Conservation (phyloP, 1,284 basidiomycete genomes). For the Naganishia sp. region DNA sequence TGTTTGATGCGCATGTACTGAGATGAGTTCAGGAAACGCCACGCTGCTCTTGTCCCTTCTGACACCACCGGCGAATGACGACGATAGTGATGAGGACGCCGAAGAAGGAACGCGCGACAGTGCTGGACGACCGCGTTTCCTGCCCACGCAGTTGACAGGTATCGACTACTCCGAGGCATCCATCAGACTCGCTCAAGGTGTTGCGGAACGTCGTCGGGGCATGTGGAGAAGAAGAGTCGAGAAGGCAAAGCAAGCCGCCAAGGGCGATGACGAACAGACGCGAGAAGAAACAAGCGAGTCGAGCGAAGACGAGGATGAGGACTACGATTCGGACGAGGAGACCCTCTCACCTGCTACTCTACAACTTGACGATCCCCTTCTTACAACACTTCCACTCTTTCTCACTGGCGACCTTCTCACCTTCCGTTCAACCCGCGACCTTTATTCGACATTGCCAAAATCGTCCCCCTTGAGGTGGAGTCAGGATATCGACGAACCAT, state of each 20-base stretch:
- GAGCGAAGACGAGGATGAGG: slow-evolving; percentile 45
- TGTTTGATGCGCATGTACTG: background rate
- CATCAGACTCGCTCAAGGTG: slow-evolving; percentile 40
- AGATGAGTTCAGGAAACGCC: slow-evolving; percentile 45
- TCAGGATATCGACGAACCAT: slow-evolving; percentile 39
- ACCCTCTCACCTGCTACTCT: slow-evolving; percentile 12
- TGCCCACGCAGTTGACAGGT: slow-evolving; percentile 43
- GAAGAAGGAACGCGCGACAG: slow-evolving; percentile 31
- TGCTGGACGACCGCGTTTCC: slow-evolving; percentile 36
- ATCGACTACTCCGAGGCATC: slow-evolving; percentile 51
- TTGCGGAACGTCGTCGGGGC: slow-evolving; percentile 37
- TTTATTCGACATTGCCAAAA: slow-evolving; percentile 10
- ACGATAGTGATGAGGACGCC: slow-evolving; percentile 2
- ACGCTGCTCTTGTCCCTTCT: slow-evolving; percentile 52
- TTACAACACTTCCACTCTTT: slow-evolving; percentile 20
- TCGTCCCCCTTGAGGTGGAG: background rate
- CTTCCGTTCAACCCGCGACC: slow-evolving; percentile 11
- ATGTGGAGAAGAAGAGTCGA: slow-evolving; percentile 11
- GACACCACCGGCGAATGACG: slow-evolving; percentile 38
- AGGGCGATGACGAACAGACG: slow-evolving; percentile 29
- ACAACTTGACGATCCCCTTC: slow-evolving; percentile 18
- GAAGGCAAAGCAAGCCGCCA: slow-evolving; percentile 4
- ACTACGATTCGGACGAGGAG: slow-evolving; percentile 39
- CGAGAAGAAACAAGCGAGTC: slow-evolving; percentile 37
- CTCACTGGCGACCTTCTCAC: slow-evolving; percentile 29